Percentiles rank a stretch among this genome's conserved stretches.
Conservation (phyloP, 2,329 filamentous ascomycete species). For the Aspergillus caelatus region DNA sequence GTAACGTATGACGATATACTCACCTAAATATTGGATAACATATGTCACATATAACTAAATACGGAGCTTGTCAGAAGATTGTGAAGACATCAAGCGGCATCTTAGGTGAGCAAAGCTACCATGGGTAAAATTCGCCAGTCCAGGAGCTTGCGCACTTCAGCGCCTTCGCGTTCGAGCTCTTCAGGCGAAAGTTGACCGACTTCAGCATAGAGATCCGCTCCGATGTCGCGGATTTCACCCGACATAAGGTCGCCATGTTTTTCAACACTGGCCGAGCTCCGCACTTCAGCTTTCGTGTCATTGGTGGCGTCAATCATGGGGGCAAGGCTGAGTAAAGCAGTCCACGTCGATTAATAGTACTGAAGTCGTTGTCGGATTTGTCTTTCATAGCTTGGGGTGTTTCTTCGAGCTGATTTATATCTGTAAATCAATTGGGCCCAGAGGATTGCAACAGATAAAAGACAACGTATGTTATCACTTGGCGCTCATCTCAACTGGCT, state of each 20-base stretch:
- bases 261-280: slow-evolving; percentile 16
- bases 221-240: slow-evolving; percentile 43
- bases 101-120: slow-evolving; percentile 25
- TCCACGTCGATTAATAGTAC: background rate
- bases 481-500: slow-evolving; percentile 5
- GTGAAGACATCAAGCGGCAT: background rate
- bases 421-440: background rate
- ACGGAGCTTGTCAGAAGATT: slow-evolving; percentile 23
- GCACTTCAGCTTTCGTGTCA: slow-evolving; percentile 19
- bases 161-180: slow-evolving; percentile 48
- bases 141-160: slow-evolving; percentile 46
- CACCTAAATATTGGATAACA: slow-evolving; percentile 51
- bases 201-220: slow-evolving; percentile 50
- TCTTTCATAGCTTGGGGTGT: background rate
- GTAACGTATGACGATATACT: background rate
- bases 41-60: slow-evolving; percentile 41
- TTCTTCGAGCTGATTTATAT: slow-evolving; percentile 1
- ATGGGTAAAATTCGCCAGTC: slow-evolving; percentile 53
- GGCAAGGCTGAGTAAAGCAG: background rate
- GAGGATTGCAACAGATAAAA: slow-evolving; percentile 3
- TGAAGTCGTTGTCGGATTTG: background rate
- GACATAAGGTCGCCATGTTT: slow-evolving; percentile 23
- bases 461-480: slow-evolving; percentile 8
- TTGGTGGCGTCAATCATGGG: slow-evolving; percentile 19
- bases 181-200: slow-evolving; percentile 46